Evolutionary conservation across 352 stramenopile genomes (phyloP), one percentile per base, ranked within the genome.

Genomic region (Phytophthora sp.): DNA sequence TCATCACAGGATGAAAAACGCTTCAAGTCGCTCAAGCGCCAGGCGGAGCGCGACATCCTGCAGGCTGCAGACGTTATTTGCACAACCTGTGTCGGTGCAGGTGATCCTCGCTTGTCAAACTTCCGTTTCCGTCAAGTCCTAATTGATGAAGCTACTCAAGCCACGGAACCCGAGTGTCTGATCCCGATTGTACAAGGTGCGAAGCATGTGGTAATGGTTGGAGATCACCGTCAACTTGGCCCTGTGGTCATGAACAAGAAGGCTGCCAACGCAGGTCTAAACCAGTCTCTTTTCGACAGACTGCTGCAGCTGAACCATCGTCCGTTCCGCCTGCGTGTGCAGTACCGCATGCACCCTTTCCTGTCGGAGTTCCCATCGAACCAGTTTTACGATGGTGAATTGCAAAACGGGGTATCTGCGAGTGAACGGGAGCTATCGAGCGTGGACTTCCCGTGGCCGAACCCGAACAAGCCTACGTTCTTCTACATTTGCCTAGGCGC

Each of bases 61-160:
- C 92, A 99, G 56, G 95, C 96, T 0, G 98, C 98, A 0, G 97
- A 99, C 71, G 98, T 99, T 4, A 99, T 99, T 57, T 99, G 98
- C 73, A 99, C 92, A 37, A 99, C 98, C 10, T 99, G 98, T 79
- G 96, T 99, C 5, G 97, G 97, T 50, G 97, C 98, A 10, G 97
- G 96, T 13, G 98, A 99, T 66, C 94, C 95, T 7, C 93, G 97
- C n/a, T 68, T 99, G 7, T 96, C 96, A 43, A 99, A 99, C 66
- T 99, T 99, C 69, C 89, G 95, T 23, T 99, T 99, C 76, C 88
- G 95, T 49, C 96, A 99, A 72, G 97, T 99, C 13, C 73, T 99
- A 21, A 99, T 99, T 73, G 98, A 99, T 73, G 98, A 99, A 87
- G 97, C 97, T 8, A 99, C 98, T 1, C 98, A 99, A 71, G 98